Base-by-base conservation (phyloP, 352 stramenopile species). In the Aphanomyces euteiches region DNA sequence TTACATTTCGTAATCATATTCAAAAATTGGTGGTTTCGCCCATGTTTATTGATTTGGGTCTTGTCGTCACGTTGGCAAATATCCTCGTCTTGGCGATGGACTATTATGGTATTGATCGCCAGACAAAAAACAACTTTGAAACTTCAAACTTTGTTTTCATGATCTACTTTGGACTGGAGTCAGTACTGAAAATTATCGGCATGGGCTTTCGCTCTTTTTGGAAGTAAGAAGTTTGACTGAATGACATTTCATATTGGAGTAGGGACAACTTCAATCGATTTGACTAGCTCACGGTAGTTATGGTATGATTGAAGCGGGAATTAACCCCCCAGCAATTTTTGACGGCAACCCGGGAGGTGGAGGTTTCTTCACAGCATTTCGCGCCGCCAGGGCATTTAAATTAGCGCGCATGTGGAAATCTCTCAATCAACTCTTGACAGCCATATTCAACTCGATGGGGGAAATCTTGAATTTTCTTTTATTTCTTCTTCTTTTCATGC, bases 351-450 rank as follows among this genome's bases (percentile, higher is more conserved):
- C 54, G 21, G 54, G 54, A 7, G 21, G 15, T 12, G 37, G 54
- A 12, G 80, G 80, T 0, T 81, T 92, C 6, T 75, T 98, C n/a
- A 78, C 92, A 4, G 93, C 87, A 3, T 93, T 98, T 69, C 83
- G 95, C 0, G 74, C 98, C 8, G 96, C 98, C 64, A 80, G 93
- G 28, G 82, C 98, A n/a, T 97, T 99, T 70, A 98, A 98, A 63
- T 83, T 99, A 34, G 93, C 95, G 34, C 88, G 90, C 28, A 81
- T 92, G 50, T 98, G 94, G 96, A 82, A 86, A 59, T 92, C 84
- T 0, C 75, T 99, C 34, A 87, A 95, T 17, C 83, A 93, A 15
- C 79, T 99, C 8, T 75, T 98, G 4, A 69, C 76, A 19, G 98
- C 89, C 10, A 96, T 98, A 60, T 71, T 85, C 41, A 91, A 83